These are phyloP conservation scores for Leishmania martiniquensis DNA, from an alignment of 208 protist species.

Conservation along the genomic window DNA sequence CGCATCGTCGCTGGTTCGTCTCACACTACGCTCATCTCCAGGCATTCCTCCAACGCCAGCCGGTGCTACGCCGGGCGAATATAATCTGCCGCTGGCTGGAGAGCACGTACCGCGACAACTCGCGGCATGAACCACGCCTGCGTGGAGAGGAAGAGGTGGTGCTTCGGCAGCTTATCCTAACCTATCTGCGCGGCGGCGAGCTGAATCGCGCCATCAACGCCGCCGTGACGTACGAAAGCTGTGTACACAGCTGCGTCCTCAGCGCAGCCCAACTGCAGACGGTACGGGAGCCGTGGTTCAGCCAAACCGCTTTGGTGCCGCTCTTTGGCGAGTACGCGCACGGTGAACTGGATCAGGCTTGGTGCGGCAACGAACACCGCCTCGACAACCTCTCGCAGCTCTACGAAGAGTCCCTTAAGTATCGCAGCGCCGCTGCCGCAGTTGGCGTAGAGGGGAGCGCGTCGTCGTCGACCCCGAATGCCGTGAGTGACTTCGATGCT, in stretches of 20 bases:
- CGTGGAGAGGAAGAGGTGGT: conserved; percentile 59
- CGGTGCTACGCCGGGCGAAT: conserved; percentile 64
- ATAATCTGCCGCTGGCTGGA: conserved; percentile 81
- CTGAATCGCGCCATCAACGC: conserved; percentile 63
- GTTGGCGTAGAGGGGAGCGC: conserved; percentile 8
- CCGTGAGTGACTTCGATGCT: conserved; percentile 31
- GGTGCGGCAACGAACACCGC: conserved; percentile 75
- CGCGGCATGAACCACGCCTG: conserved; percentile 33
- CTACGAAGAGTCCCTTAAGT: conserved; percentile 55
- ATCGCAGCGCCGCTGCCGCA: conserved; percentile 15
- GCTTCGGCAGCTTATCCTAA: conserved; percentile 75
- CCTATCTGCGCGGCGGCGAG: conserved; percentile 70
- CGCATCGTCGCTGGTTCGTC: conserved; percentile 81
- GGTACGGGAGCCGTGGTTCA: conserved; percentile 72
- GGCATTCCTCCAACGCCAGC: conserved; percentile 56
- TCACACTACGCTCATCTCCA: conserved; percentile 81
- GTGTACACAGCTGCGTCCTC: conserved; percentile 80
- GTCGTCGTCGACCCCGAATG: background rate
- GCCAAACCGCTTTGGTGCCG: conserved; percentile 57
- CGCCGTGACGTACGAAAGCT: conserved; percentile 50
- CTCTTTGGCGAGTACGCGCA: conserved; percentile 89
- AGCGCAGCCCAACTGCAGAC: conserved; percentile 81
- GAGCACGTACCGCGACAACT: conserved; percentile 49
- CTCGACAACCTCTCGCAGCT: conserved; percentile 78
- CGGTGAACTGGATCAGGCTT: conserved; percentile 54